Conservation (phyloP, 176 grass and related monocot genomes). For the Panicum miliaceum region DNA sequence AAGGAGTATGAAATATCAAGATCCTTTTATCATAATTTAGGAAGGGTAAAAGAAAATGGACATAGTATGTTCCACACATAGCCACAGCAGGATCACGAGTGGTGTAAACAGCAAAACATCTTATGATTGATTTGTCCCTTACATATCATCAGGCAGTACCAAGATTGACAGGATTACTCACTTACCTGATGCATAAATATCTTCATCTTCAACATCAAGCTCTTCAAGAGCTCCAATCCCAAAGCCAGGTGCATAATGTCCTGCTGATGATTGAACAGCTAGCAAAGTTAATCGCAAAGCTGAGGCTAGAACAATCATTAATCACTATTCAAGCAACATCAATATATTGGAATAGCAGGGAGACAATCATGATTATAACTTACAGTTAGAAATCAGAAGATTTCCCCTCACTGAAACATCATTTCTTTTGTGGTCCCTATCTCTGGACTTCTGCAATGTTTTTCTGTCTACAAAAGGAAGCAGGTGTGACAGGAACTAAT, state of each 20-base stretch:
- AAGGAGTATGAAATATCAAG: neutral
- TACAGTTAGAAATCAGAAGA: constrained; percentile 89
- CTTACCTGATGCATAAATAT: constrained; percentile 97
- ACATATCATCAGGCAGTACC: neutral
- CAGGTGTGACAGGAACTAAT: constrained; percentile 1
- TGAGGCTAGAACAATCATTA: constrained; percentile 20
- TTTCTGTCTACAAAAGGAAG: constrained; percentile 76
- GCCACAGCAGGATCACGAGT: neutral
- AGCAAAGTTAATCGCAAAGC: constrained; percentile 32
- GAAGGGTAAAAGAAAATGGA: neutral
- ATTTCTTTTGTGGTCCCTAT: constrained; percentile 54
- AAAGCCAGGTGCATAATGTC: constrained; percentile 90
- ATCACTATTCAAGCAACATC: neutral
- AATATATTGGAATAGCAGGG: constrained; percentile 25
- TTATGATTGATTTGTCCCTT: constrained; percentile 18
- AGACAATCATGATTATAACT: constrained; percentile 39
- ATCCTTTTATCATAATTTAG: constrained; percentile 1
- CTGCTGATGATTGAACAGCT: constrained; percentile 63
- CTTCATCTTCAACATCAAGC: constrained; percentile 97
- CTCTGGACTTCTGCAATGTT: constrained; percentile 60
- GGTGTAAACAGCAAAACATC: constrained; percentile 11
- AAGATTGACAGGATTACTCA: constrained; percentile 44
- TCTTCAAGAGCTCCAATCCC: constrained; percentile 98
- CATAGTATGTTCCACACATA: constrained; percentile 4
- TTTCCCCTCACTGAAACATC: constrained; percentile 50